Evolutionary conservation across 2,329 filamentous ascomycete genomes (phyloP).

Genomic region (Volutella citrinella): DNA sequence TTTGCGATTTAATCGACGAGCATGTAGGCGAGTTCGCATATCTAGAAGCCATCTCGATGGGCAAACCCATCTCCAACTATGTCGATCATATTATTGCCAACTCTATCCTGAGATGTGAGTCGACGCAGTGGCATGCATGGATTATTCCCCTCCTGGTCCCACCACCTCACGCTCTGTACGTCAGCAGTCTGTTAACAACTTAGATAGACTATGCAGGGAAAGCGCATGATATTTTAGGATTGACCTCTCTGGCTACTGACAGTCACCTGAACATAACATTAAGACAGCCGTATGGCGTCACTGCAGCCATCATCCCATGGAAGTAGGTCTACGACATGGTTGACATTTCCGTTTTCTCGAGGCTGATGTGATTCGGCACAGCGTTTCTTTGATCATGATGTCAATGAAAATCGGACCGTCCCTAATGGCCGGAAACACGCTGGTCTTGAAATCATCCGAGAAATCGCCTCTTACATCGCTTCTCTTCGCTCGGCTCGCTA

Average conservation of each 20-base stretch:
- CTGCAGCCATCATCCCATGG: no score
- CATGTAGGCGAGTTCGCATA: constrained; percentile 7
- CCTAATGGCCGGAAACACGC: constrained; percentile 63
- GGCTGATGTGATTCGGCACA: constrained; percentile 74
- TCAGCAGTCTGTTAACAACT: no score
- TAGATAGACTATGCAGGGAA: no score
- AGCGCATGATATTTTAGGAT: no score
- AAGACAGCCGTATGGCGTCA: no score
- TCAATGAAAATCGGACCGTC: constrained; percentile 74
- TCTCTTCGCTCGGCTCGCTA: constrained; percentile 57
- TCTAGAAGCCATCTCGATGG: constrained; percentile 14
- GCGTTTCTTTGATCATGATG: constrained; percentile 73
- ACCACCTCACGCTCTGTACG: no score
- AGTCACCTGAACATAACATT: no score
- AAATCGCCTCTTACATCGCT: constrained; percentile 67
- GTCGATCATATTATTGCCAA: neutral
- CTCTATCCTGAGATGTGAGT: neutral
- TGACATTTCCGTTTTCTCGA: neutral
- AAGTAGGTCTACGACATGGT: neutral
- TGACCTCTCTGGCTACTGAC: no score
- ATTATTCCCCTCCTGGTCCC: no score
- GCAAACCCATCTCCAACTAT: constrained; percentile 5
- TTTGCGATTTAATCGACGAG: constrained; percentile 13
- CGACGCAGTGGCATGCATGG: no score
- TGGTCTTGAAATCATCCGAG: constrained; percentile 69